These are phyloP conservation scores for Chalciporus pseudorubinellus DNA, from an alignment of 768 basidiomycete species.

Conservation along the genomic window DNA sequence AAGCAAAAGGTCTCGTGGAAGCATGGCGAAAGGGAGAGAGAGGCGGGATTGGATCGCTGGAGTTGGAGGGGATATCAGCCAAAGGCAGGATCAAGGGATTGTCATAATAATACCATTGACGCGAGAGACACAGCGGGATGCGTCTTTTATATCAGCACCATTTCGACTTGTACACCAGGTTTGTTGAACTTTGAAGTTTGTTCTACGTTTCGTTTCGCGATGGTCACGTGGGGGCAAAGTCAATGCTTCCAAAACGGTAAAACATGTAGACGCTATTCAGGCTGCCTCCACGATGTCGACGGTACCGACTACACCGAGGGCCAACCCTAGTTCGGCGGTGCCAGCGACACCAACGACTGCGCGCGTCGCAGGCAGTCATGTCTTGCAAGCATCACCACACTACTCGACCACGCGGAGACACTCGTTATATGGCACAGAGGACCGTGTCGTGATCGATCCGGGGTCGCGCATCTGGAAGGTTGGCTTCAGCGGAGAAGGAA, in stretches of 20 bases:
- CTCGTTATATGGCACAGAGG: slow-evolving; percentile 95
- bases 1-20: slow-evolving; percentile 65
- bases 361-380: slow-evolving; percentile 45
- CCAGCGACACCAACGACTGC: slow-evolving; percentile 56
- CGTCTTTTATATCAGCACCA: background rate
- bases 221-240: background rate
- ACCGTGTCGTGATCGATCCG: slow-evolving; percentile 91
- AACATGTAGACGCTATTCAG: too few relatives aligned
- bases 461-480: slow-evolving; percentile 96
- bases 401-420: slow-evolving; percentile 84
- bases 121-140: too few relatives aligned
- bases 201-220: too few relatives aligned
- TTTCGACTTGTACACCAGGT: background rate
- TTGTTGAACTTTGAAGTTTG: too few relatives aligned
- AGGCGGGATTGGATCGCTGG: slow-evolving; percentile 27
- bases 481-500: slow-evolving; percentile 94
- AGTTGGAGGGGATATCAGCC: slow-evolving; percentile 29
- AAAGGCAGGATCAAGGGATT: slow-evolving; percentile 34
- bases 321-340: slow-evolving; percentile 12
- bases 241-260: too few relatives aligned
- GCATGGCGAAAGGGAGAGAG: slow-evolving; percentile 43
- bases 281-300: slow-evolving; percentile 31
- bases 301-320: slow-evolving; percentile 34
- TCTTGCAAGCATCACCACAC: slow-evolving; percentile 75
- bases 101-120: slow-evolving; percentile 6